A percentile compares a stretch with the other conserved stretches of the same genome.
Evolutionary conservation across 179 eudicot species (phyloP).

Genomic region (Patellifolia procumbens): DNA sequence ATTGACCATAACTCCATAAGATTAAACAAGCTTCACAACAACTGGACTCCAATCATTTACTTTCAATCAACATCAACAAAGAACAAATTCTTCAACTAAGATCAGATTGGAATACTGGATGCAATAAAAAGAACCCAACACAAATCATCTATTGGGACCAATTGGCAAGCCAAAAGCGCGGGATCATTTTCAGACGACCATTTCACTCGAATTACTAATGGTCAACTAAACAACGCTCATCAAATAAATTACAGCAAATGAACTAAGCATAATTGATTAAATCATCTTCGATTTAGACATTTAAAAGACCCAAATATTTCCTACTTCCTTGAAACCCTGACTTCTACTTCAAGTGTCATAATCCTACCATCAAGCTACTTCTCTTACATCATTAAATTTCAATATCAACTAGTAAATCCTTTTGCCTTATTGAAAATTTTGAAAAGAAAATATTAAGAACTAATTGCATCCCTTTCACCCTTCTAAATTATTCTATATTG

Average conservation of each 20-base stretch:
- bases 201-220: neutral
- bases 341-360: too few species aligned
- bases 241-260: neutral
- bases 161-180: neutral
- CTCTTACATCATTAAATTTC: too few species aligned
- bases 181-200: neutral
- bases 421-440: too few species aligned
- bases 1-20: neutral
- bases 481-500: too few species aligned
- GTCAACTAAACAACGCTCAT: neutral
- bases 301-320: too few species aligned
- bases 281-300: neutral
- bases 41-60: neutral
- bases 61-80: neutral
- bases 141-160: neutral
- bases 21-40: neutral
- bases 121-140: neutral
- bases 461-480: too few species aligned
- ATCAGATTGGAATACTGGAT: neutral
- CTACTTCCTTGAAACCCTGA: too few species aligned
- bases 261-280: neutral
- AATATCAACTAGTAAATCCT: too few species aligned
- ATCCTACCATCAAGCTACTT: too few species aligned
- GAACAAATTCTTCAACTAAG: neutral
- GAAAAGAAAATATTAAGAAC: too few species aligned